Percentiles rank a stretch among this genome's conserved stretches.
These are phyloP conservation scores for Claviceps sp. DNA, from an alignment of 2,329 filamentous ascomycete species.

Conservation along the genomic window DNA sequence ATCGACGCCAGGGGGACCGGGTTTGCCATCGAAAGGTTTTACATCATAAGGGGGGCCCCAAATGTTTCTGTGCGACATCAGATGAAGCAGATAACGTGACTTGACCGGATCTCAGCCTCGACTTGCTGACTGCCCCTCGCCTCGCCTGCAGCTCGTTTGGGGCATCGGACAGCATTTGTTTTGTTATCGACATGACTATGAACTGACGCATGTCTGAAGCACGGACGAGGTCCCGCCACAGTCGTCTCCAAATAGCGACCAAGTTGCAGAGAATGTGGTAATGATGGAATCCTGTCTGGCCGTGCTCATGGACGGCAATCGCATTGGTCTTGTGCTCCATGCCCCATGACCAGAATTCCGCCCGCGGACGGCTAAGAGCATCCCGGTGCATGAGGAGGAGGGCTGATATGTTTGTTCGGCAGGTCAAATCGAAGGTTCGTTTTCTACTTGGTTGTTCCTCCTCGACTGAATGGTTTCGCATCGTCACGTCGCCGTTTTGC, in stretches of 20 bases:
- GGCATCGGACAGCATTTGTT: background rate
- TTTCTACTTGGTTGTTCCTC: background rate
- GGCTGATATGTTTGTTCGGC: background rate
- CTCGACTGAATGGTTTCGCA: background rate
- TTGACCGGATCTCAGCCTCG: background rate
- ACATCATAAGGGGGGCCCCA: background rate
- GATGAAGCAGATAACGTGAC: background rate
- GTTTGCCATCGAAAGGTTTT: background rate
- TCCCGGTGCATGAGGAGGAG: conserved; percentile 1
- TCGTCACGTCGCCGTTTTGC: background rate
- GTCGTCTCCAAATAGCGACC: background rate
- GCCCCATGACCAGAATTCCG: background rate
- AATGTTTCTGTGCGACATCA: background rate
- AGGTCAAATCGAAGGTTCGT: background rate
- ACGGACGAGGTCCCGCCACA: background rate
- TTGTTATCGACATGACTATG: background rate
- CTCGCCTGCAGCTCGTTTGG: background rate
- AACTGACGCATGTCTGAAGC: background rate
- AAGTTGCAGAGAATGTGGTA: background rate
- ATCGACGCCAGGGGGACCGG: background rate
- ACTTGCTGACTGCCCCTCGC: too few species aligned
- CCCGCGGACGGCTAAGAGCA: conserved; percentile 4
- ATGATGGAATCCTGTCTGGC: background rate
- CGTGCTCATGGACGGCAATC: background rate
- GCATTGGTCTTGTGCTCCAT: background rate